Conservation (phyloP, 176 grass and related monocot species). For the maize (Zea mays) region DNA sequence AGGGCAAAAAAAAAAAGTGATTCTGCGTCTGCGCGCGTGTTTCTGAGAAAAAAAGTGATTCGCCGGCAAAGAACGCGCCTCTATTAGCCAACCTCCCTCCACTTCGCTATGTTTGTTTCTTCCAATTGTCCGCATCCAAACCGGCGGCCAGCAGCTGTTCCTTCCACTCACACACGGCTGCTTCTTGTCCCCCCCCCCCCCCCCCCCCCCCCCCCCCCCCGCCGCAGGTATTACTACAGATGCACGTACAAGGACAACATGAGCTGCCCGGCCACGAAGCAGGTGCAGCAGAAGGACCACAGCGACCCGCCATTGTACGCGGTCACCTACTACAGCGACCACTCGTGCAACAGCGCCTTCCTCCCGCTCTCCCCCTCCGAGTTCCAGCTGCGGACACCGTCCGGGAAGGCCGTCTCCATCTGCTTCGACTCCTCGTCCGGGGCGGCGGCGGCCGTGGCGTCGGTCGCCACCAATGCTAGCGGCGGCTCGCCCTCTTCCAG, state of each 20-base stretch:
- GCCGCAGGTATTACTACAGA: constrained; percentile 61
- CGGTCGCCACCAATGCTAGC: constrained; percentile 23
- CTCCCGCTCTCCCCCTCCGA: constrained; percentile 50
- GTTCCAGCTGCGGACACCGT: constrained; percentile 48
- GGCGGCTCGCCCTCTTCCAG: constrained; percentile 48
- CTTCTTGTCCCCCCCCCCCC: not conserved
- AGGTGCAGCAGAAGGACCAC: constrained; percentile 66
- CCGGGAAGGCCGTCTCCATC: constrained; percentile 63
- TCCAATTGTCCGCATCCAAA: not conserved
- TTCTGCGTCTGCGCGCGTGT: too few species aligned
- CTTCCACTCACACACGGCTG: not conserved
- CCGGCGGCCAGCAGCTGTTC: not conserved
- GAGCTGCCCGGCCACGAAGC: constrained; percentile 61
- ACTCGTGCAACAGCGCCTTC: constrained; percentile 61
- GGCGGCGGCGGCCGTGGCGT: not conserved
- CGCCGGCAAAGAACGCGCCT: not conserved
- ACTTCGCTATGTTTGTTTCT: not conserved
- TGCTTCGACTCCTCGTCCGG: constrained; percentile 52
- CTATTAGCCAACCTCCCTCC: not conserved
- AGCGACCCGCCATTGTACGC: constrained; percentile 64
- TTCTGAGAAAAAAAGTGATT: too few species aligned
- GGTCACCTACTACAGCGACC: constrained; percentile 68
- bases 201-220: too few species aligned
- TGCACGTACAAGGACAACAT: constrained; percentile 70
- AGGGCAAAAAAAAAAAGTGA: too few species aligned